Conservation (phyloP, 768 basidiomycete species). For the Mycena galericulata region DNA sequence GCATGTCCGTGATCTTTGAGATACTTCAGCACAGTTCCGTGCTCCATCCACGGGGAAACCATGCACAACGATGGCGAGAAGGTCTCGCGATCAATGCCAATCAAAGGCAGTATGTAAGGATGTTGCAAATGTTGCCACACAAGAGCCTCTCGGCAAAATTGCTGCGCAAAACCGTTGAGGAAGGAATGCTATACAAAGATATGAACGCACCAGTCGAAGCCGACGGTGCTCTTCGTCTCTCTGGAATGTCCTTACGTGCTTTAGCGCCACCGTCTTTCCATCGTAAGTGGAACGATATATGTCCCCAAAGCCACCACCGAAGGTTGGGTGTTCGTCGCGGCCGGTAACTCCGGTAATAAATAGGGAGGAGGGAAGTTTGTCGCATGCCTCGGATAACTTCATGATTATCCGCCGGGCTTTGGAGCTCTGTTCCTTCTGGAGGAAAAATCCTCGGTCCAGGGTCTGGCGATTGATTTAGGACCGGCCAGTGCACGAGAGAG, state of each 20-base stretch:
- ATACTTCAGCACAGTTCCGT: slow-evolving; percentile 41
- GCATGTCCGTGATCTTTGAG: slow-evolving; percentile 33
- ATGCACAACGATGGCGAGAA: slow-evolving; percentile 42
- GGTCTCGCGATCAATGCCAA: slow-evolving; percentile 42
- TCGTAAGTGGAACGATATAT: background rate
- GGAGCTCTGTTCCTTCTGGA: background rate
- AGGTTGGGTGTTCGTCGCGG: too few relatives aligned
- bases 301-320: slow-evolving; percentile 9
- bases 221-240: background rate
- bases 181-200: background rate
- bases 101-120: slow-evolving; percentile 42
- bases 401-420: background rate
- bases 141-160: slow-evolving; percentile 37
- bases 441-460: too few relatives aligned
- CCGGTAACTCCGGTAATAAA: slow-evolving; percentile 13
- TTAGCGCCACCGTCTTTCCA: slow-evolving; percentile 3
- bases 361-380: slow-evolving; percentile 5
- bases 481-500: too few relatives aligned
- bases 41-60: slow-evolving; percentile 46
- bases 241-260: slow-evolving; percentile 2
- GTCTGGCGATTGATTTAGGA: too few relatives aligned
- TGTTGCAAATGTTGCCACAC: slow-evolving; percentile 45
- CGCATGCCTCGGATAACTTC: slow-evolving; percentile 13
- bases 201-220: background rate
- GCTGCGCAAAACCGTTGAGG: background rate